Conservation (phyloP, 331 rosid species). For the Acacia concinna region DNA sequence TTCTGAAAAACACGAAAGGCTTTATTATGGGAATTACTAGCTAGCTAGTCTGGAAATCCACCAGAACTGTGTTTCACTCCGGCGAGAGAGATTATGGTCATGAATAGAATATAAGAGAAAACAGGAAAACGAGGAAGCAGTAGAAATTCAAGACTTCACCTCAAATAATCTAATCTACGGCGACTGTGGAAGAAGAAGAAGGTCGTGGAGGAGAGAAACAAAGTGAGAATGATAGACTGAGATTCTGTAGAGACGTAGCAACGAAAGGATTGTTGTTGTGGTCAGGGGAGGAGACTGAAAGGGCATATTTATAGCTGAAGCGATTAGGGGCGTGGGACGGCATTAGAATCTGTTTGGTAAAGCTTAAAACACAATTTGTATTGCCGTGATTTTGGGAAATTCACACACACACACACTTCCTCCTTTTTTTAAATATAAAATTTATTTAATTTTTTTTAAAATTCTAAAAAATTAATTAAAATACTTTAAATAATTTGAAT, state of each 20-base stretch:
- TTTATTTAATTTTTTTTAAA: no score
- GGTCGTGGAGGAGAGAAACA: neutral
- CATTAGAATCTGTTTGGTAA: neutral
- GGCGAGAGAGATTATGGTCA: neutral
- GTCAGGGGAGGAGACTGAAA: neutral
- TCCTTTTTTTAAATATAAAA: no score
- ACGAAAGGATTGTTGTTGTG: neutral
- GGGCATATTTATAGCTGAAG: slow-evolving; percentile 22
- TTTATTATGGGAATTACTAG: neutral
- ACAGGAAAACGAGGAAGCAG: neutral
- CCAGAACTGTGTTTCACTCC: neutral
- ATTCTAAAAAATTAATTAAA: no score
- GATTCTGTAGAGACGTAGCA: neutral
- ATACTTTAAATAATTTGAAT: no score
- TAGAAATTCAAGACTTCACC: neutral
- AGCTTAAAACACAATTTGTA: neutral
- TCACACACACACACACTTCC: no score
- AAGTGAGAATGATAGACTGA: neutral
- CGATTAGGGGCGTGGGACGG: no score
- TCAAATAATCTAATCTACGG: neutral
- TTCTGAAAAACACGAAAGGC: slow-evolving; percentile 28
- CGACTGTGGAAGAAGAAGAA: neutral
- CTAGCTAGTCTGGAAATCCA: neutral
- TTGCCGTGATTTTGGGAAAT: neutral
- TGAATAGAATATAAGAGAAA: neutral